Conservation (phyloP, 306 rosid genomes). For the Sechiopsis laciniata region DNA sequence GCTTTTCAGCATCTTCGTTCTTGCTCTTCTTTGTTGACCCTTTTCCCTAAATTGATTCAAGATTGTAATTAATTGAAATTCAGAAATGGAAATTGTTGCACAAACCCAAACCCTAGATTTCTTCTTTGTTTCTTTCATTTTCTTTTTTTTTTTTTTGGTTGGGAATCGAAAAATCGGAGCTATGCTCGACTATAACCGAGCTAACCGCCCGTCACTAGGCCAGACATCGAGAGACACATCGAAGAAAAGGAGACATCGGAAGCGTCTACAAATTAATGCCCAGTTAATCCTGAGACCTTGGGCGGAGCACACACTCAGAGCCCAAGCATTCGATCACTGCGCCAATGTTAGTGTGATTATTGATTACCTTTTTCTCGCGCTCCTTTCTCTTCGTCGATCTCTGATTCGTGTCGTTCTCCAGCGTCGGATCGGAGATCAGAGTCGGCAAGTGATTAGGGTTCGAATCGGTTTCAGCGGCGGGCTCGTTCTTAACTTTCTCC, state of each 20-base stretch:
- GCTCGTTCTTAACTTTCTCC: constrained; percentile 70
- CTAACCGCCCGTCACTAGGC: too few species aligned
- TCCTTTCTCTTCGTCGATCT: constrained; percentile 73
- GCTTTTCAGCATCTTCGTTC: constrained; percentile 53
- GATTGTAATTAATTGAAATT: constrained; percentile 10
- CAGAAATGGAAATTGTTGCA: constrained; percentile 16
- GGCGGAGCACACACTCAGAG: too few species aligned
- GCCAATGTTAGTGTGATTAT: background rate
- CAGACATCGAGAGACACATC: too few species aligned
- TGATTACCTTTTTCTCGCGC: constrained; percentile 79
- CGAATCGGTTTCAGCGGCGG: constrained; percentile 53
- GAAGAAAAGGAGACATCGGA: too few species aligned
- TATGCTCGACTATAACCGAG: too few species aligned
- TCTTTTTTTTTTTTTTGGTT: too few species aligned
- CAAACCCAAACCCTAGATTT: constrained; percentile 41
- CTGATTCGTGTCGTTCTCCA: constrained; percentile 48
- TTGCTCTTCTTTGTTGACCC: constrained; percentile 62
- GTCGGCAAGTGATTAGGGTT: constrained; percentile 53
- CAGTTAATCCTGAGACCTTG: too few species aligned
- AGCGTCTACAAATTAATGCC: too few species aligned
- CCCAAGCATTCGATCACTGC: too few species aligned
- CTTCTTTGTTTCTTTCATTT: background rate
- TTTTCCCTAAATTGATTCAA: constrained; percentile 48
- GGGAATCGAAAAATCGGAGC: too few species aligned
- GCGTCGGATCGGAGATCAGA: constrained; percentile 40